Base-by-base conservation (phyloP, 768 basidiomycete genomes). In the Serendipita sp. region DNA sequence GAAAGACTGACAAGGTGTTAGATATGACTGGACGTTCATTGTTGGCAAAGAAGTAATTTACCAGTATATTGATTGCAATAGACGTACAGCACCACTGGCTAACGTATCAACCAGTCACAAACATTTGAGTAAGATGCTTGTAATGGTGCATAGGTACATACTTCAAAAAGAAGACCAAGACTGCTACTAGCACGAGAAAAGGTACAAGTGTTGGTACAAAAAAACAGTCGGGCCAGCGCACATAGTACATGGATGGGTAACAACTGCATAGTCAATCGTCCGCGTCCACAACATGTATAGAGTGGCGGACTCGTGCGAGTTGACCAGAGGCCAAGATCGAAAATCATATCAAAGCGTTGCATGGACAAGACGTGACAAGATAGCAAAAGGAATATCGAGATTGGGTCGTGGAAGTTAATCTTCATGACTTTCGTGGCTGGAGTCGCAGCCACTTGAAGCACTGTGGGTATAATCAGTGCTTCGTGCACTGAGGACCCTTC, bases 1-100 rank as follows among this genome's bases (percentile, higher is more conserved):
- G 23, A 47, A 67, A 68, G 70, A 71, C 34, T 58, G 71, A 54
- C 68, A 67, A 28, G 67, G 70, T 60, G 70, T 66, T 68, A 34
- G 72, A 70, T 62, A 72, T 72, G 72, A 72, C 71, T 15, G 72
- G 72, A 34, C 67, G 69, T 58, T 70, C 67, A n/a, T 67, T 72
- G 48, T 67, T 71, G 15, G 52, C 47, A 62, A 28, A 62, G 58
- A 28, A 28, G 18, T 35, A 62, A 62, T 8, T 18, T 32, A 51
- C 41, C 48, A 51, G 48, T 18, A 51, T 51, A 51, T 8, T 18
- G 48, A 51, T 51, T 51, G 48, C 48, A 51, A 51, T 51, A 51
- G 48, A 51, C 18, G n/a, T 18, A 51, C 41, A 41, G 13, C 41
- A 41, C 41, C 13, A 41, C 41, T 41, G 41, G 2, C 41, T 8